Evolutionary conservation across 2,329 filamentous ascomycete genomes (phyloP).

Genomic region (Colletotrichum coccodes): DNA sequence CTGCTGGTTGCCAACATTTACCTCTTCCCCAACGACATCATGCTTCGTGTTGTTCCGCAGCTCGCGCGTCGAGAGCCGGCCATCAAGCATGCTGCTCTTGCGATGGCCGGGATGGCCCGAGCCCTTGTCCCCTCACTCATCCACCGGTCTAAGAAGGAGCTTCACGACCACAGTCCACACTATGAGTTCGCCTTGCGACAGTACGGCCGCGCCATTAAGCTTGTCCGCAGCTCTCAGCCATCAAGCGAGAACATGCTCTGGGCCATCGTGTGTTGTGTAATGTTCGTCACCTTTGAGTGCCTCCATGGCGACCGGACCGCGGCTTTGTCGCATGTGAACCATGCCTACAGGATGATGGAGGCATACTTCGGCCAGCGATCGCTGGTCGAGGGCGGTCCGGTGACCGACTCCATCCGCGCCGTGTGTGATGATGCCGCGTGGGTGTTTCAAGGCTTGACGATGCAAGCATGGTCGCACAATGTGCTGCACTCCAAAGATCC

Average conservation of each 20-base stretch:
- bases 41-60: conserved; percentile 49
- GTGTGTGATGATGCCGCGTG: conserved; percentile 27
- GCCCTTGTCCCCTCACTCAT: conserved; percentile 46
- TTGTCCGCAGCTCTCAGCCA: conserved; percentile 48
- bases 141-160: not conserved
- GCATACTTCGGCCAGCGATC: conserved; percentile 7
- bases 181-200: conserved; percentile 51
- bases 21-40: conserved; percentile 46
- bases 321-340: conserved; percentile 50
- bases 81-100: conserved; percentile 43
- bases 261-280: conserved; percentile 49
- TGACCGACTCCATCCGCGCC: conserved; percentile 16
- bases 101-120: conserved; percentile 32
- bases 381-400: not conserved
- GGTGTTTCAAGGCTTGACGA: conserved; percentile 29
- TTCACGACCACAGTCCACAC: conserved; percentile 19
- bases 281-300: conserved; percentile 54
- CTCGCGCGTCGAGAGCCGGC: conserved; percentile 48
- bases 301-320: conserved; percentile 51
- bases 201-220: conserved; percentile 51
- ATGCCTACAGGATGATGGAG: conserved; percentile 40
- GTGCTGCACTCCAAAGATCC: conserved; percentile 6
- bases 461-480: conserved; percentile 27
- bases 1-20: conserved; percentile 41
- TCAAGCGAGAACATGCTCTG: conserved; percentile 48